These are phyloP conservation scores for Pyrenochaeta sp. DNA, from an alignment of 2,329 filamentous ascomycete genomes.

Conservation along the genomic window DNA sequence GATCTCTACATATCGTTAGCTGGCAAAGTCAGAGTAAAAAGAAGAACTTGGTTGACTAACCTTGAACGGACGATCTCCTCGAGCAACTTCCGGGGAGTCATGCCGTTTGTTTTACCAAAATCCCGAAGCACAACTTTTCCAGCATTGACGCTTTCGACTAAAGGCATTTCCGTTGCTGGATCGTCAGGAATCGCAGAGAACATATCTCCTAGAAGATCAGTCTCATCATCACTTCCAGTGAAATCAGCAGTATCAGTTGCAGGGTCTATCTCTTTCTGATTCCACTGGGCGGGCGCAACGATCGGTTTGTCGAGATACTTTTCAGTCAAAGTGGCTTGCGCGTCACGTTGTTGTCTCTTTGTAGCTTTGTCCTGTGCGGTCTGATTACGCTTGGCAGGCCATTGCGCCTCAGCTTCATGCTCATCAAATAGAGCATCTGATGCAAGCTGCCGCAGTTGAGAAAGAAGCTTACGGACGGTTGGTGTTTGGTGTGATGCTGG, in stretches of 20 bases:
- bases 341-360: slow-evolving; percentile 21
- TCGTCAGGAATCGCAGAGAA: slow-evolving; percentile 59
- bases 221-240: slow-evolving; percentile 60
- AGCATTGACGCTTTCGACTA: slow-evolving; percentile 44
- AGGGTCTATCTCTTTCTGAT: neutral
- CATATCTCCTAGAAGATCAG: slow-evolving; percentile 65
- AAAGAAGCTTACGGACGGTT: slow-evolving; percentile 71
- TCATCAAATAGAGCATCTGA: slow-evolving; percentile 64
- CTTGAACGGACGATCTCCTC: slow-evolving; percentile 89
- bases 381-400: slow-evolving; percentile 55
- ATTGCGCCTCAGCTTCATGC: slow-evolving; percentile 55
- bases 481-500: slow-evolving; percentile 42
- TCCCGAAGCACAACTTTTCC: slow-evolving; percentile 73
- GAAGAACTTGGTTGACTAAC: slow-evolving; percentile 51
- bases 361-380: slow-evolving; percentile 51
- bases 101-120: slow-evolving; percentile 83
- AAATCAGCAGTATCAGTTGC: slow-evolving; percentile 2
- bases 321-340: neutral
- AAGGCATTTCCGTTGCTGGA: slow-evolving; percentile 48
- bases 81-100: slow-evolving; percentile 77
- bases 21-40: neutral
- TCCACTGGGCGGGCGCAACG: neutral
- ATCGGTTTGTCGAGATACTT: neutral
- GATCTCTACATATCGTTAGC: slow-evolving; percentile 64
- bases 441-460: slow-evolving; percentile 80